A percentile compares a stretch with the other conserved stretches of the same genome.
phyloP scores from a whole-genome alignment of 176 grass and related monocot genomes.

The Avena atlantica region DNA sequence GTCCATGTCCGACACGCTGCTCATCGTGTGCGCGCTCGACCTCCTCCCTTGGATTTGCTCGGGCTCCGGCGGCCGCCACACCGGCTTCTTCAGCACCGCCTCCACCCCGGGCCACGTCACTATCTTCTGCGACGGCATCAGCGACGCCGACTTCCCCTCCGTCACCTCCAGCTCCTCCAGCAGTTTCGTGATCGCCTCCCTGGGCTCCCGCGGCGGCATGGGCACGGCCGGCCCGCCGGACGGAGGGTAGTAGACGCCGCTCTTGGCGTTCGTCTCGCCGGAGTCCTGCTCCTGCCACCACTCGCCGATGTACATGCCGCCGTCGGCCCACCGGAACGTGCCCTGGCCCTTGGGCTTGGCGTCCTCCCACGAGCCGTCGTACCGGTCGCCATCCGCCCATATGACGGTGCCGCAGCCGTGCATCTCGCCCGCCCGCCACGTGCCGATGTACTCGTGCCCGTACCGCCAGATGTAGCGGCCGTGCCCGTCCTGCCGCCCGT shows the following conservation, averaged over 20 bases:
- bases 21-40: constrained; percentile 46
- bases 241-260: constrained; percentile 82
- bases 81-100: constrained; percentile 60
- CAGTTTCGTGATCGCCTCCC: constrained; percentile 53
- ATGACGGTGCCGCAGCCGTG: constrained; percentile 71
- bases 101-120: constrained; percentile 73
- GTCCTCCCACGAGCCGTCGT: constrained; percentile 88
- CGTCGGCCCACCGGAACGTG: constrained; percentile 86
- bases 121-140: constrained; percentile 83
- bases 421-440: constrained; percentile 68
- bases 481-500: constrained; percentile 65
- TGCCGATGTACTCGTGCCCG: constrained; percentile 79
- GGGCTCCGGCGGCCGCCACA: constrained; percentile 54
- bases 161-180: constrained; percentile 55
- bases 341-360: constrained; percentile 76
- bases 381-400: constrained; percentile 72
- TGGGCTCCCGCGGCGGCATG: constrained; percentile 57
- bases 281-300: constrained; percentile 57
- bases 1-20: constrained; percentile 50
- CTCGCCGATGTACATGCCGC: constrained; percentile 66
- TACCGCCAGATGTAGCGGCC: constrained; percentile 79
- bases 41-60: constrained; percentile 43
- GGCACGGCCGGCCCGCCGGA: constrained; percentile 54
- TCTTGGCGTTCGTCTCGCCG: constrained; percentile 58
- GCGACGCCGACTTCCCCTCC: constrained; percentile 67